Percentiles rank a stretch among this genome's conserved stretches.
These are phyloP conservation scores for Reticulascus tulasneorum DNA, from an alignment of 2,329 filamentous ascomycete species.

Conservation along the genomic window DNA sequence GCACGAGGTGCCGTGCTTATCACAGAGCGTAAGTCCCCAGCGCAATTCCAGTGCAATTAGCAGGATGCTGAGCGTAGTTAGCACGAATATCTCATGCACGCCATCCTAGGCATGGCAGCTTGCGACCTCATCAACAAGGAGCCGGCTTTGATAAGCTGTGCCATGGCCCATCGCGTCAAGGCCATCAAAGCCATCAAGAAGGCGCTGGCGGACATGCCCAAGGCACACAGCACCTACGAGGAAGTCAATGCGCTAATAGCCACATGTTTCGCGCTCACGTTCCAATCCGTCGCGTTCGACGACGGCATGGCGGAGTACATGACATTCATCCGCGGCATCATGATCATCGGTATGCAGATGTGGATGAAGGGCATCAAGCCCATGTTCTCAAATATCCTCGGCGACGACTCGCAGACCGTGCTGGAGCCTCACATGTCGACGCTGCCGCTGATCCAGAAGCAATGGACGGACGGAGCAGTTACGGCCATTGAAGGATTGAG, in stretches of 20 bases:
- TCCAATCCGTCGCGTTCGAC: slow-evolving; percentile 53
- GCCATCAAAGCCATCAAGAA: slow-evolving; percentile 61
- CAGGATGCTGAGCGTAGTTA: slow-evolving; percentile 21
- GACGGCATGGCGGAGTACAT: slow-evolving; percentile 59
- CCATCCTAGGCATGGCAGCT: slow-evolving; percentile 63
- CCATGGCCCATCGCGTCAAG: slow-evolving; percentile 61
- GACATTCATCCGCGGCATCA: slow-evolving; percentile 55
- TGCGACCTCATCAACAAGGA: slow-evolving; percentile 57
- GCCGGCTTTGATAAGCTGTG: slow-evolving; percentile 48
- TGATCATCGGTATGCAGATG: slow-evolving; percentile 53
- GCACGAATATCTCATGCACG: slow-evolving; percentile 68
- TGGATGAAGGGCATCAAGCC: slow-evolving; percentile 43
- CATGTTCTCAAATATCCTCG: slow-evolving; percentile 44
- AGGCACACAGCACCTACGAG: slow-evolving; percentile 36
- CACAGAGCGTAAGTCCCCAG: slow-evolving; percentile 51
- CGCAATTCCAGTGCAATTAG: not conserved
- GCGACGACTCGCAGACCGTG: slow-evolving; percentile 33
- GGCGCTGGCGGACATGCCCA: slow-evolving; percentile 40
- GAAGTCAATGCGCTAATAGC: slow-evolving; percentile 58
- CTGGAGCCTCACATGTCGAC: slow-evolving; percentile 42
- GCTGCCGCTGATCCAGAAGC: slow-evolving; percentile 40
- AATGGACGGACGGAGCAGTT: slow-evolving; percentile 44
- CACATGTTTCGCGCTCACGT: slow-evolving; percentile 55
- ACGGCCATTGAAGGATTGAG: slow-evolving; percentile 36
- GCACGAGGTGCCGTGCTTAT: slow-evolving; percentile 62